A percentile compares a stretch with the other conserved stretches of the same genome.
phyloP scores from a whole-genome alignment of 306 rosid genomes.

The Malus sieversii region DNA sequence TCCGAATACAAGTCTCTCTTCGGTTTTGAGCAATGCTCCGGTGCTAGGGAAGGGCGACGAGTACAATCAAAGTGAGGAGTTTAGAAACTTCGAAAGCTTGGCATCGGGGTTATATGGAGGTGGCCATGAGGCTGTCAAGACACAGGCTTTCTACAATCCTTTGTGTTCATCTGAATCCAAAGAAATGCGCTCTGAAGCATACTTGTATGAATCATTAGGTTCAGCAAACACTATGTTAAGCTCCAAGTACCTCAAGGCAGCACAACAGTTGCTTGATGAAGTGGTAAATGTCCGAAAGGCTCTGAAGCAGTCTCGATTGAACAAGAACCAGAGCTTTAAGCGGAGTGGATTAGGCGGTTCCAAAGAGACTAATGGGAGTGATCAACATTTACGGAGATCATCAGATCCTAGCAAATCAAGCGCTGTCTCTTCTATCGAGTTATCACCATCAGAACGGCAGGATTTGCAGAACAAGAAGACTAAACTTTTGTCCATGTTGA shows the following conservation, averaged over 20 bases:
- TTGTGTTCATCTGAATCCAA: conserved; percentile 24
- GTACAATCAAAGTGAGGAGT: conserved; percentile 26
- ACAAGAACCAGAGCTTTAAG: conserved; percentile 36
- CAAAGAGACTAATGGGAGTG: conserved; percentile 51
- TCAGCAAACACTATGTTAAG: conserved; percentile 27
- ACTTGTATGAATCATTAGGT: conserved; percentile 26
- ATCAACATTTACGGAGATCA: conserved; percentile 36
- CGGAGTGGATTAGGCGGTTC: conserved; percentile 37
- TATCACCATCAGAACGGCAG: conserved; percentile 60
- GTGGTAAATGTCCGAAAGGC: conserved; percentile 64
- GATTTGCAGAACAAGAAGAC: conserved; percentile 63
- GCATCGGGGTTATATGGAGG: conserved; percentile 32
- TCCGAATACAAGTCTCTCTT: conserved; percentile 31
- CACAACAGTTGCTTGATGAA: conserved; percentile 80
- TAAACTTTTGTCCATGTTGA: conserved; percentile 70
- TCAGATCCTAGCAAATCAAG: conserved; percentile 38
- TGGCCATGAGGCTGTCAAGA: conserved; percentile 20
- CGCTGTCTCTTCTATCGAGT: conserved; percentile 37
- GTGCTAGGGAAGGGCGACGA: conserved; percentile 34
- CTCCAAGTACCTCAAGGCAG: conserved; percentile 58
- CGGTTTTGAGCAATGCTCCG: conserved; percentile 32
- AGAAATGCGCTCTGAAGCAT: conserved; percentile 31
- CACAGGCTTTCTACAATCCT: conserved; percentile 46
- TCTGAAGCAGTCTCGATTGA: conserved; percentile 50
- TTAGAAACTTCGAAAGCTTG: conserved; percentile 44